Conservation (phyloP, 805 yeast species). For the Helenozyma rhizophorensis region DNA sequence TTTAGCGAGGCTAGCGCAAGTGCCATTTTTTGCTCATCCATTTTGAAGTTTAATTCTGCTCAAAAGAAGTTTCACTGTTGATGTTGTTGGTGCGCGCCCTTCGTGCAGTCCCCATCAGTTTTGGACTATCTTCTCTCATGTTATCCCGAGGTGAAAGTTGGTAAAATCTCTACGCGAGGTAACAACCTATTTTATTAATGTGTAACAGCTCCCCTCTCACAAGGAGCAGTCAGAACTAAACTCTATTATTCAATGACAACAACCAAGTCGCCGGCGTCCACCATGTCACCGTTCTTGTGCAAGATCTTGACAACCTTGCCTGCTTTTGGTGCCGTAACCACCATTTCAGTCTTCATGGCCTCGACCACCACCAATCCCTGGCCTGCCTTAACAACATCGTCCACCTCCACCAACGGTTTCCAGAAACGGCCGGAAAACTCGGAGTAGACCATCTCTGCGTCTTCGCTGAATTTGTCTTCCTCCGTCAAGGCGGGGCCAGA, state of each 20-base stretch:
- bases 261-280: slow-evolving; percentile 93
- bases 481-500: slow-evolving; percentile 42
- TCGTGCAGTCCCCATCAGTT: too few relatives aligned
- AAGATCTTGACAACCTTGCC: slow-evolving; percentile 72
- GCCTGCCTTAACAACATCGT: slow-evolving; percentile 67
- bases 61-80: too few relatives aligned
- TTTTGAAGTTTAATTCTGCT: too few relatives aligned
- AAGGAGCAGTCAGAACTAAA: slow-evolving; percentile 6
- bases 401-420: slow-evolving; percentile 81
- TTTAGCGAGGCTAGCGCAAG: slow-evolving; percentile 29
- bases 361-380: slow-evolving; percentile 87
- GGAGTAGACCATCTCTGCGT: slow-evolving; percentile 81
- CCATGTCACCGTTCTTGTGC: slow-evolving; percentile 91
- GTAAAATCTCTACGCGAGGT: too few relatives aligned
- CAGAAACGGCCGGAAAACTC: slow-evolving; percentile 97
- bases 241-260: slow-evolving; percentile 60
- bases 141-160: too few relatives aligned
- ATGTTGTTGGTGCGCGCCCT: too few relatives aligned
- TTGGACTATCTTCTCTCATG: too few relatives aligned
- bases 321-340: slow-evolving; percentile 62
- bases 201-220: slow-evolving; percentile 19
- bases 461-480: slow-evolving; percentile 63
- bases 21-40: background rate
- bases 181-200: too few relatives aligned
- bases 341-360: slow-evolving; percentile 99